phyloP scores from a whole-genome alignment of 2,329 filamentous ascomycete species.

The Cladophialophora yegresii region DNA sequence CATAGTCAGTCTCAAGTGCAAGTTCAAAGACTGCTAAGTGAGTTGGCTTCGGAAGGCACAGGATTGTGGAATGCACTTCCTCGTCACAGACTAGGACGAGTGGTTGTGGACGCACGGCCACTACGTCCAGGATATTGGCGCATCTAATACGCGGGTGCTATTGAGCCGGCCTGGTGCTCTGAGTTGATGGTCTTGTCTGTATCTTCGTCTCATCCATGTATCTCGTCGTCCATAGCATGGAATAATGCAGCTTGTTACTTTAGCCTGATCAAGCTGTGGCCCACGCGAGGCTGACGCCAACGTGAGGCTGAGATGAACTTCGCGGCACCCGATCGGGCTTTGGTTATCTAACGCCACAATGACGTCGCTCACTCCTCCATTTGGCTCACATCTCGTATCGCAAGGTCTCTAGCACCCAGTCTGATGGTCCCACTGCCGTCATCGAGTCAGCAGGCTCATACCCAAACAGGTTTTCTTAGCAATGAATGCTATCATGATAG shows the following conservation, averaged over 20 bases:
- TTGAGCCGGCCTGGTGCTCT: constrained; percentile 9
- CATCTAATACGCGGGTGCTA: background rate
- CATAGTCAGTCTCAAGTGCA: constrained; percentile 22
- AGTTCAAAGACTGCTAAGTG: background rate
- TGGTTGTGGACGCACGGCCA: constrained; percentile 17
- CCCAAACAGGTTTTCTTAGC: constrained; percentile 20
- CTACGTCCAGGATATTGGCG: background rate
- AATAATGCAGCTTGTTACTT: constrained; percentile 2
- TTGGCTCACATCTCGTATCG: background rate
- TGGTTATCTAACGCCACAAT: constrained; percentile 12
- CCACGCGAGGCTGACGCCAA: constrained; percentile 2
- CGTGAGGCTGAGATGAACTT: background rate
- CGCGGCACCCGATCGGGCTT: background rate
- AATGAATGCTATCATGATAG: background rate
- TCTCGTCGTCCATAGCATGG: background rate
- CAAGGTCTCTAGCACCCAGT: background rate
- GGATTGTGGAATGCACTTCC: background rate
- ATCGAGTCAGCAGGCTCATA: constrained; percentile 16
- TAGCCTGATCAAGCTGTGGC: background rate
- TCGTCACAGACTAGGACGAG: background rate
- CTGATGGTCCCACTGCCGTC: constrained; percentile 2
- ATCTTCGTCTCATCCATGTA: background rate
- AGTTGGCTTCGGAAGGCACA: background rate
- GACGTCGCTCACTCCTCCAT: background rate
- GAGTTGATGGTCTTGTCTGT: background rate